Base-by-base conservation (phyloP, 306 rosid genomes). In the Pueraria montana region DNA sequence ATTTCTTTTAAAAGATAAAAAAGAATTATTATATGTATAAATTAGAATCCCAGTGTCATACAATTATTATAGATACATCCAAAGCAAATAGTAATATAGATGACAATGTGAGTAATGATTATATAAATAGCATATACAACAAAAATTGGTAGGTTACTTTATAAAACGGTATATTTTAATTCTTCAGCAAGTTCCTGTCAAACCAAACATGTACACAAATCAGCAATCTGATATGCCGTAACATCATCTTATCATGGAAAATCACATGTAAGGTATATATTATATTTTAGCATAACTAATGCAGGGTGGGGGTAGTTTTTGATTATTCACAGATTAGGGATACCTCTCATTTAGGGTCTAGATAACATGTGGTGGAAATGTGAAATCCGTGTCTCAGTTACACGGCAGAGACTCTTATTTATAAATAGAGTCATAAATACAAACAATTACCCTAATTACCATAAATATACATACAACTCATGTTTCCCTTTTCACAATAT, bases 151-250 rank as follows among this genome's bases (percentile, higher is more conserved):
- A 36, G 65, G 68, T 52, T 73, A 24, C 38, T 65, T 23, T 34
- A 34, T 75, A 59, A 46, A 43, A 45, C 65, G 40, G 43, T 30
- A 59, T 18, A 77, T 11, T 71, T 58, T 43, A 76, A 64, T 38
- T 76, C 73, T 58, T 76, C 78, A 83, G 72, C 86, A 43, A 68
- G 72, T 53, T 48, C 73, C 82, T 77, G 86, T 34, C 42, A 46
- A 77, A 59, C 55, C 65, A 72, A 81, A 21, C 14, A 48, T 23
- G 45, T 17, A 77, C 67, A 43, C 18, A 53, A 16, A 70, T 69
- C 59, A 70, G 23, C 67, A 69, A 69, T 76, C 49, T 74, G 68
- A 74, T 46, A 45, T 7, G 18, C 68, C 40, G 62, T 4, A 52
- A n/a, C 36, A 11, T 23, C 49, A 64, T 74, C 61, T 64, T 30